A percentile compares a stretch with the other conserved stretches of the same genome.
Evolutionary conservation across 305 asterid species (phyloP).

Genomic region (Ruellia speciosa): DNA sequence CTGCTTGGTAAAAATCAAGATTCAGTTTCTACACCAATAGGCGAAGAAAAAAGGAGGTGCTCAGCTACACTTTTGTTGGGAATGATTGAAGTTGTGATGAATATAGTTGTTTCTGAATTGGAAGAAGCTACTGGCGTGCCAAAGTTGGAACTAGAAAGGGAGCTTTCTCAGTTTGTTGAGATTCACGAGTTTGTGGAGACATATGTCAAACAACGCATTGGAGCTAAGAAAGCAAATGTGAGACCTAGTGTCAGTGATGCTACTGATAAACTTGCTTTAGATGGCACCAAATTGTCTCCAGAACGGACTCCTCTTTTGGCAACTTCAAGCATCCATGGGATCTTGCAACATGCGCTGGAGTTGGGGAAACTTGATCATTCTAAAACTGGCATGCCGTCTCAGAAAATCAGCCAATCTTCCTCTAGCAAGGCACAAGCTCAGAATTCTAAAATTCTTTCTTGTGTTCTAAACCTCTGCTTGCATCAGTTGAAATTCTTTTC

Average conservation of each 20-base stretch:
- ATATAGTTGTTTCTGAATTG: conserved; percentile 49
- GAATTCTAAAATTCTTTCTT: conserved; percentile 33
- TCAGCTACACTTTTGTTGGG: conserved; percentile 48
- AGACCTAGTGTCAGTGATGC: conserved; percentile 39
- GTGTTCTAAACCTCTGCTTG: conserved; percentile 40
- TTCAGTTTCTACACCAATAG: conserved; percentile 33
- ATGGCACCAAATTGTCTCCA: conserved; percentile 31
- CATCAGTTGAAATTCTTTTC: conserved; percentile 45
- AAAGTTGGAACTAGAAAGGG: conserved; percentile 54
- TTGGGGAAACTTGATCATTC: conserved; percentile 27
- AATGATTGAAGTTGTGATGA: conserved; percentile 60
- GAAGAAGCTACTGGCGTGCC: conserved; percentile 41
- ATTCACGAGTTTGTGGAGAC: conserved; percentile 46
- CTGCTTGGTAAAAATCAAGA: conserved; percentile 44
- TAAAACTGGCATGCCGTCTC: conserved; percentile 33
- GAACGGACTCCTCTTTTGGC: conserved; percentile 73
- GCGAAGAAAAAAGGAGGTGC: conserved; percentile 51
- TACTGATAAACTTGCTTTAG: conserved; percentile 35
- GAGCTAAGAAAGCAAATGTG: conserved; percentile 30
- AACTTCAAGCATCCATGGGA: conserved; percentile 47
- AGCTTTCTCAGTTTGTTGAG: conserved; percentile 47
- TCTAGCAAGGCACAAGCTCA: conserved; percentile 33
- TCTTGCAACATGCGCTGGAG: conserved; percentile 44
- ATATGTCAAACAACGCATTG: conserved; percentile 30
- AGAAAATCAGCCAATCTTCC: conserved; percentile 47